Evolutionary conservation across 2,329 filamentous ascomycete genomes (phyloP), one percentile per base, ranked within the genome.

Genomic region (Diaporthe vexans): DNA sequence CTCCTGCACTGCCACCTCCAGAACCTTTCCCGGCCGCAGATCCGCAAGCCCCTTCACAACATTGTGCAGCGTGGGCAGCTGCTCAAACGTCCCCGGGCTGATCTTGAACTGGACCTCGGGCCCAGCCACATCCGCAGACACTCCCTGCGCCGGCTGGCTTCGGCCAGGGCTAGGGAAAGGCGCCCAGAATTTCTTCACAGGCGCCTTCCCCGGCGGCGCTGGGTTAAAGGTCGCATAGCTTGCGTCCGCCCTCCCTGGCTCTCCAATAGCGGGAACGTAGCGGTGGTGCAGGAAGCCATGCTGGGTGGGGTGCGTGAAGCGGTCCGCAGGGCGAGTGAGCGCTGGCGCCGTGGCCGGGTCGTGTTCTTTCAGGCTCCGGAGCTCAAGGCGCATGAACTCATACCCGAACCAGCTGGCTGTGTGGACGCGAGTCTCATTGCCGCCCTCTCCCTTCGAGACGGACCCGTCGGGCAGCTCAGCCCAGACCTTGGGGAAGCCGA

Each of bases 401-500:
- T 81, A 78, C 21, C 75, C 77, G 68, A 76, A 19, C 61, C 61
- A 65, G 43, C 61, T 51, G 61, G 61, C 61, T 43, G 61, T 51
- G 43, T 65, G 61, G 26, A 65, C 43, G 43, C 61, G 61, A 7
- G 0, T 24, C 26, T 0, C 15, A 26, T 8, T 6, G 26, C 59
- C 59, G 0, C 3, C 61, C 3, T 37, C 61, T 17, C 7, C 43
- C 17, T 46, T 17, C 1, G 61, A 51, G 0, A 67, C 5, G 26
- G 43, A 24, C 29, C 43, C 61, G 10, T 67, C 61, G 9, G 61
- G 61, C 3, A 67, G 61, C 43, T 67, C 61, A 11, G 61, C 61
- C 61, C 85, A 90, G 0, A 91, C 76, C 80, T 91, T 92, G 0
- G 89, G 89, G 86, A 91, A 90, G 0, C 91, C 91, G 0, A 92